Conservation (phyloP, 768 basidiomycete genomes). For the Tricholoma flavovirens region DNA sequence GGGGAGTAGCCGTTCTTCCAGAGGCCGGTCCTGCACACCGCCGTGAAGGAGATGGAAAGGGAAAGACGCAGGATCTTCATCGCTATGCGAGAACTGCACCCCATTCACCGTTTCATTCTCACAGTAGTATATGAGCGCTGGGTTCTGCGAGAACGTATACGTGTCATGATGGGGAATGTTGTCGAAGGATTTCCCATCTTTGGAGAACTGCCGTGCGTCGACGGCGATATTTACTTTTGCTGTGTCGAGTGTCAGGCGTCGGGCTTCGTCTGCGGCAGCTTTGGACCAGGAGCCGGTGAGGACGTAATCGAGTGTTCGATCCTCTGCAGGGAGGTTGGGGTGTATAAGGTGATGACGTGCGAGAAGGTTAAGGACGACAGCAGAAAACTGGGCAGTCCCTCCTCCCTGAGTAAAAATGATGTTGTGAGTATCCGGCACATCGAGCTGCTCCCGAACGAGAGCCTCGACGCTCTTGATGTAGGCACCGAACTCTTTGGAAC, state of each 20-base stretch:
- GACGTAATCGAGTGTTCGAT: slow-evolving; percentile 77
- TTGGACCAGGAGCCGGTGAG: slow-evolving; percentile 92
- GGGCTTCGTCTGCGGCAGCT: slow-evolving; percentile 80
- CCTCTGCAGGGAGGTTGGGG: slow-evolving; percentile 48
- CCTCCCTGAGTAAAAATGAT: slow-evolving; percentile 95
- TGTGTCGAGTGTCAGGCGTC: slow-evolving; percentile 50
- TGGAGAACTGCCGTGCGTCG: slow-evolving; percentile 58
- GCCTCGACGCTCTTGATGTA: slow-evolving; percentile 59
- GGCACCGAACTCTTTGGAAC: slow-evolving; percentile 80
- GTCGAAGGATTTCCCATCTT: slow-evolving; percentile 68
- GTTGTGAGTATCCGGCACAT: slow-evolving; percentile 76
- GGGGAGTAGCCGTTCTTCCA: slow-evolving; percentile 51
- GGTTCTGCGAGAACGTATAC: slow-evolving; percentile 73
- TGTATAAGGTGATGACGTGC: slow-evolving; percentile 76
- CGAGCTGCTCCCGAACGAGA: slow-evolving; percentile 70
- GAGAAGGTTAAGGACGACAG: slow-evolving; percentile 86
- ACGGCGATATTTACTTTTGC: slow-evolving; percentile 60
- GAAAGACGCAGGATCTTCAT: slow-evolving; percentile 58
- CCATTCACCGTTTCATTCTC: slow-evolving; percentile 99
- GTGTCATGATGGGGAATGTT: slow-evolving; percentile 68
- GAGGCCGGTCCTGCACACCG: not conserved
- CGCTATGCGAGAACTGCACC: slow-evolving; percentile 71
- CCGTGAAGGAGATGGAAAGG: slow-evolving; percentile 69
- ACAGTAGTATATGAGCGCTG: slow-evolving; percentile 95
- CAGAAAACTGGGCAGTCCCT: slow-evolving; percentile 87